Evolutionary conservation across 164 flowering plant genomes (phyloP).

Genomic region (Euptelea pleiosperma): DNA sequence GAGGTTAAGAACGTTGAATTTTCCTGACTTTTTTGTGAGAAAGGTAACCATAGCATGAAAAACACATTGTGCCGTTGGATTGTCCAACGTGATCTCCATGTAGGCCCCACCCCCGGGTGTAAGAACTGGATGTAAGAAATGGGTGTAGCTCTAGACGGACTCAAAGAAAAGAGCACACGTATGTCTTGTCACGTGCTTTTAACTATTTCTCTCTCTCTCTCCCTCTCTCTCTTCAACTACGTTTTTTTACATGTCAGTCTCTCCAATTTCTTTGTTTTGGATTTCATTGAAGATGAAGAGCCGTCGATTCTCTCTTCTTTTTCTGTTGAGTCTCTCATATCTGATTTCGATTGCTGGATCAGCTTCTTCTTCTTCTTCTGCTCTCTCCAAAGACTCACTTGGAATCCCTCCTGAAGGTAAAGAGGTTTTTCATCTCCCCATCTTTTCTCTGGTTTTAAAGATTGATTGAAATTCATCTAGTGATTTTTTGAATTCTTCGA

Average conservation of each 20-base stretch:
- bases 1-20: too few species aligned
- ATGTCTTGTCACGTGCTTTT: too few species aligned
- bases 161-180: too few species aligned
- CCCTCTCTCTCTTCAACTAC: conserved; percentile 8
- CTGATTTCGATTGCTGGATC: conserved; percentile 26
- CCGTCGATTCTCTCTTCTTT: conserved; percentile 3
- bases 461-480: background rate
- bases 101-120: too few species aligned
- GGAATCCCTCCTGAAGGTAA: conserved; percentile 68
- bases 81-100: too few species aligned
- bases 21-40: too few species aligned
- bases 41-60: too few species aligned
- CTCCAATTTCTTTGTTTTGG: conserved; percentile 4
- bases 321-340: conserved; percentile 8
- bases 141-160: too few species aligned
- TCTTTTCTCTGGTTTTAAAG: background rate
- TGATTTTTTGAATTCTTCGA: background rate
- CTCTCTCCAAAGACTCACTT: conserved; percentile 29
- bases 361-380: conserved; percentile 20
- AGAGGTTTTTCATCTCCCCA: background rate
- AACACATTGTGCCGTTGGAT: too few species aligned
- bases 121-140: too few species aligned
- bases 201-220: background rate
- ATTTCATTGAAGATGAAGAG: conserved; percentile 14
- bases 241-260: background rate